Percentiles rank a stretch among this genome's conserved stretches.
These are phyloP conservation scores for Heliosperma pusillum DNA, from an alignment of 148 eudicot genomes.

Conservation along the genomic window DNA sequence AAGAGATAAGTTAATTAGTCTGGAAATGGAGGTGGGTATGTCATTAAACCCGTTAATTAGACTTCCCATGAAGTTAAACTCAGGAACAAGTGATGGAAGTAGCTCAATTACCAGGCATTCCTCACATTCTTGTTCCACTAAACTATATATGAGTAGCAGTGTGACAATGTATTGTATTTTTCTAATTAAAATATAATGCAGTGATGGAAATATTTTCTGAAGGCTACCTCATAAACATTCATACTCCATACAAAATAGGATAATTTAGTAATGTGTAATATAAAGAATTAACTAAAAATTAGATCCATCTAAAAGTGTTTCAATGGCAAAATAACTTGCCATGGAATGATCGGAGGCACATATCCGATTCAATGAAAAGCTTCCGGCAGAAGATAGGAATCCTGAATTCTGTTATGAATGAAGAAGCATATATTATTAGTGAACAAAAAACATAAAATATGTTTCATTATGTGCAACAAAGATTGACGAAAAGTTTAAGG, in stretches of 20 bases:
- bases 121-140: constrained; percentile 9
- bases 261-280: too few relatives aligned
- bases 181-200: too few relatives aligned
- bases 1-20: not conserved
- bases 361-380: not conserved
- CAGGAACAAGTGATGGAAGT: constrained; percentile 38
- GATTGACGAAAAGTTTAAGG: not conserved
- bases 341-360: constrained; percentile 7
- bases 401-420: constrained; percentile 1
- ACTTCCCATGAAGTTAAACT: constrained; percentile 41
- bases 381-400: not conserved
- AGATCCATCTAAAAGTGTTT: too few relatives aligned
- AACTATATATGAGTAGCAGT: too few relatives aligned
- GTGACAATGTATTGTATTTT: too few relatives aligned
- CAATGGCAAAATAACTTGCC: not conserved
- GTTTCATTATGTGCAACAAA: not conserved
- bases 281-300: too few relatives aligned
- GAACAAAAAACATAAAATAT: not conserved
- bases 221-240: too few relatives aligned
- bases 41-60: constrained; percentile 59
- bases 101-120: constrained; percentile 39
- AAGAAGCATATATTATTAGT: not conserved
- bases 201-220: too few relatives aligned
- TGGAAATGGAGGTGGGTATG: constrained; percentile 65
- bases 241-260: too few relatives aligned